Evolutionary conservation across 2,329 filamentous ascomycete species (phyloP).

Genomic region (Leptographium wingfieldii): DNA sequence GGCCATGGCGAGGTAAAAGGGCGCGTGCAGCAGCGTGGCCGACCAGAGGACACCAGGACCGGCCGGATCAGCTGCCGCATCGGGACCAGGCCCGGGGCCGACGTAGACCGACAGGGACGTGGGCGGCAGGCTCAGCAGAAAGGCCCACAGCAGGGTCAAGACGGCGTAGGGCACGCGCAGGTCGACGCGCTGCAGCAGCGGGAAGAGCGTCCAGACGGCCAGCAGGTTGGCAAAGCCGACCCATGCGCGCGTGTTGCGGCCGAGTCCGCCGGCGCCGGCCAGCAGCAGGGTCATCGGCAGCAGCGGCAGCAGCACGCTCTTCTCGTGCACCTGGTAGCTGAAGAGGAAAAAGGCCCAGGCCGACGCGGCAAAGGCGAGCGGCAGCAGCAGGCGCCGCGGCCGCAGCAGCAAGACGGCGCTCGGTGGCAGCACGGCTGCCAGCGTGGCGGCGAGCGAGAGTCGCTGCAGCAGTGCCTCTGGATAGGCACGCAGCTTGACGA

Average conservation of each 20-base stretch:
- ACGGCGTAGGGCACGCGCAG: slow-evolving; percentile 75
- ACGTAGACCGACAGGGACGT: slow-evolving; percentile 58
- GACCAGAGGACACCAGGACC: slow-evolving; percentile 35
- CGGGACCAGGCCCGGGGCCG: slow-evolving; percentile 16
- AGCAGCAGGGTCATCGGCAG: slow-evolving; percentile 88
- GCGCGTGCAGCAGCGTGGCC: slow-evolving; percentile 57
- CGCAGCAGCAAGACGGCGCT: slow-evolving; percentile 68
- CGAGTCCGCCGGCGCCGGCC: slow-evolving; percentile 63
- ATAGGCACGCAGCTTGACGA: slow-evolving; percentile 74
- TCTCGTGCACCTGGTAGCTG: slow-evolving; percentile 97
- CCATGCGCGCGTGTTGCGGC: slow-evolving; percentile 70
- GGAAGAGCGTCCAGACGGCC: slow-evolving; percentile 87
- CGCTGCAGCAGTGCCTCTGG: slow-evolving; percentile 60
- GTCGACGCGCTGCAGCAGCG: slow-evolving; percentile 74
- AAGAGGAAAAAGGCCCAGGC: slow-evolving; percentile 98
- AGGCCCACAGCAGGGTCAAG: slow-evolving; percentile 78
- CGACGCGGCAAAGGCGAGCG: slow-evolving; percentile 67
- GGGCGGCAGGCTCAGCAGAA: slow-evolving; percentile 77
- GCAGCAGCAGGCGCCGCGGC: slow-evolving; percentile 65
- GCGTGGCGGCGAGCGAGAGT: slow-evolving; percentile 60
- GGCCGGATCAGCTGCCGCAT: slow-evolving; percentile 12
- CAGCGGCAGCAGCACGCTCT: slow-evolving; percentile 84
- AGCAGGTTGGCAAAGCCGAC: slow-evolving; percentile 91
- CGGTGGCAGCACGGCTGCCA: slow-evolving; percentile 64
- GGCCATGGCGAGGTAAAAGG: slow-evolving; percentile 66